Conservation (phyloP, 805 yeast species). For the Saccharomycopsis sp. region DNA sequence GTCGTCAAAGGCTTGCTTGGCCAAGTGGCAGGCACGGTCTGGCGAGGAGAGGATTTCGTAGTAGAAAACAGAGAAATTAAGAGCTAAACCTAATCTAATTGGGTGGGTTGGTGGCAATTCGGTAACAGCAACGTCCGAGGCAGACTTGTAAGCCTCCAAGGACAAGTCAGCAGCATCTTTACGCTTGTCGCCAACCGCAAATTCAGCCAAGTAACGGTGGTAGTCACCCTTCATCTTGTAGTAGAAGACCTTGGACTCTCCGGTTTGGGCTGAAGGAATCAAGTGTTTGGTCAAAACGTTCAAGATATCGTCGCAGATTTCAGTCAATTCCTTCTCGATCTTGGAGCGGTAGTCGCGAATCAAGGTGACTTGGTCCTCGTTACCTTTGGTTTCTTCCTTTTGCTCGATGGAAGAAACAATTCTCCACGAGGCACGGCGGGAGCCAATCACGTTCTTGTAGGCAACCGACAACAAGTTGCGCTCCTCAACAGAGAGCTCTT, state of each 20-base stretch:
- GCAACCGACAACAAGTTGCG: constrained; percentile 96
- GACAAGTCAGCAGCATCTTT: constrained; percentile 89
- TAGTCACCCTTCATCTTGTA: constrained; percentile 99
- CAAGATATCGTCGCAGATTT: constrained; percentile 90
- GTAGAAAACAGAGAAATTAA: constrained; percentile 96
- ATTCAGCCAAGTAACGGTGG: constrained; percentile 98
- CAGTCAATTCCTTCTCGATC: constrained; percentile 87
- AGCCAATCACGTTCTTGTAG: constrained; percentile 96
- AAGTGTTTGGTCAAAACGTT: constrained; percentile 82
- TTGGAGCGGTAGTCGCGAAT: constrained; percentile 92
- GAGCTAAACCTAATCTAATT: constrained; percentile 94
- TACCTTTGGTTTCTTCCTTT: constrained; percentile 95
- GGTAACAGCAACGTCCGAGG: constrained; percentile 94
- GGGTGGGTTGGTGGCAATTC: constrained; percentile 99
- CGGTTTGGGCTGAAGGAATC: constrained; percentile 90
- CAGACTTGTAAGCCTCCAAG: constrained; percentile 89
- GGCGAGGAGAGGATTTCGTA: constrained; percentile 97
- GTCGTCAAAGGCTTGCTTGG: constrained; percentile 98
- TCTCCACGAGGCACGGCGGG: constrained; percentile 99
- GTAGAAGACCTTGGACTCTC: constrained; percentile 97
- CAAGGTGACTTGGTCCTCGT: constrained; percentile 80
- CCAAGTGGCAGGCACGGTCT: constrained; percentile 97
- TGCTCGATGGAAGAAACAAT: constrained; percentile 97
- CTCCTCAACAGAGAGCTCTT: constrained; percentile 94
- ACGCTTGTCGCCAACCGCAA: constrained; percentile 85